Conservation (phyloP, 306 rosid genomes). For the Castanopsis chinensis region DNA sequence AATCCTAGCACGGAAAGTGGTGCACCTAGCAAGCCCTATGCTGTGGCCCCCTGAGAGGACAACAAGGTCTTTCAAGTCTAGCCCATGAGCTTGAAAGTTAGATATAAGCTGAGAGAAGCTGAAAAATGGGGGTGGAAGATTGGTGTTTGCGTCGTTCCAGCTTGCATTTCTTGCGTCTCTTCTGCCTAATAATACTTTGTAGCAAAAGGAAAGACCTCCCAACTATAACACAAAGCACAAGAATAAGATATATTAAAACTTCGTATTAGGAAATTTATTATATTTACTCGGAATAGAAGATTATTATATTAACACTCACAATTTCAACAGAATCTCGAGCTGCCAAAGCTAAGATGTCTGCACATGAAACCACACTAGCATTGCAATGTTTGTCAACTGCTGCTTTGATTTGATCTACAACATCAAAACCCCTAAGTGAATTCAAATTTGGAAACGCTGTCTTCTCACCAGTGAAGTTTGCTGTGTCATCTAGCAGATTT, state of each 20-base stretch:
- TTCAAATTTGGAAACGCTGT: slow-evolving; percentile 40
- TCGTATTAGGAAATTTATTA: not conserved
- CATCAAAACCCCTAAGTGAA: slow-evolving; percentile 32
- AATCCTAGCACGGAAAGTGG: slow-evolving; percentile 19
- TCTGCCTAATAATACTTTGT: slow-evolving; percentile 31
- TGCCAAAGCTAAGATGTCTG: slow-evolving; percentile 40
- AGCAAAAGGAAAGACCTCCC: slow-evolving; percentile 15
- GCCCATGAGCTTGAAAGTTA: slow-evolving; percentile 37
- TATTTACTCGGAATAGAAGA: not conserved
- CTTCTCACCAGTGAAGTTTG: slow-evolving; percentile 52
- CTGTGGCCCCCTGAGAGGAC: slow-evolving; percentile 35
- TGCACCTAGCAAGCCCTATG: slow-evolving; percentile 30
- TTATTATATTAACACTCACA: slow-evolving; percentile 6
- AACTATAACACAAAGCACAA: slow-evolving; percentile 3
- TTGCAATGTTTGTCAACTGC: slow-evolving; percentile 17
- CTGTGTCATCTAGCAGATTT: slow-evolving; percentile 46
- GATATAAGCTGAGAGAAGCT: slow-evolving; percentile 31
- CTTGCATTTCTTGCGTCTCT: slow-evolving; percentile 38
- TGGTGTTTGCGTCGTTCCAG: slow-evolving; percentile 11
- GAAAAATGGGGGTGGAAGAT: slow-evolving; percentile 32
- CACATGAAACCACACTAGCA: slow-evolving; percentile 31
- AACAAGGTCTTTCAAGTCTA: slow-evolving; percentile 30
- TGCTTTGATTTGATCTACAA: slow-evolving; percentile 27
- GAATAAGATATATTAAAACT: not conserved
- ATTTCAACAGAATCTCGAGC: slow-evolving; percentile 42